phyloP scores from a whole-genome alignment of 305 asterid species.

The Plantago lanceolata region DNA sequence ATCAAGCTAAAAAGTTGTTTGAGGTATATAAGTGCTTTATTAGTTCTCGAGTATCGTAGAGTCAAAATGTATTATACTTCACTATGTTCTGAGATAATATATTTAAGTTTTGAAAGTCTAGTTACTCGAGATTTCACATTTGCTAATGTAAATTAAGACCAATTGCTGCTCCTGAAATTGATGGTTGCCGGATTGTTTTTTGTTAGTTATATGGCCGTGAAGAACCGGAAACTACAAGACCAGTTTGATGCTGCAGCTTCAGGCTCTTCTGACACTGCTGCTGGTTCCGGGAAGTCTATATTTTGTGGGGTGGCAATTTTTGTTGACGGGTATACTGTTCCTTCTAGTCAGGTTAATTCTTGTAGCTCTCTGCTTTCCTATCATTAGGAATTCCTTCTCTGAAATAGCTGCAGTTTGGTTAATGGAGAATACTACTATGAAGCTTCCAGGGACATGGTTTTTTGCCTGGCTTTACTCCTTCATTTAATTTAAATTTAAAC shows the following conservation, averaged over 20 bases:
- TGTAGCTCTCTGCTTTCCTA: constrained; percentile 16
- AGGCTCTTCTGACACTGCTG: constrained; percentile 55
- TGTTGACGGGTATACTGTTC: constrained; percentile 96
- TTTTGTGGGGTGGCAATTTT: constrained; percentile 81
- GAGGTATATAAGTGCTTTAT: not conserved
- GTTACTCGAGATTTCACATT: not conserved
- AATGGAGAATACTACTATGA: constrained; percentile 7
- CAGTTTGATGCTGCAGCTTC: constrained; percentile 90
- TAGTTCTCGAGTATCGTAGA: not conserved
- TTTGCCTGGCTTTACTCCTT: not conserved
- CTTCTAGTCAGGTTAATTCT: constrained; percentile 79
- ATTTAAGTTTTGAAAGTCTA: constrained; percentile 9
- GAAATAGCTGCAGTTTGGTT: constrained; percentile 2
- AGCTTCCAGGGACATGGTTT: not conserved
- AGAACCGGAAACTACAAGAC: constrained; percentile 82
- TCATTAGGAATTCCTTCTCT: constrained; percentile 9
- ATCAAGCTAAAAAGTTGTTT: not conserved
- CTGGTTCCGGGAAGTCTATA: constrained; percentile 44
- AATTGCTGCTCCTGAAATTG: constrained; percentile 9
- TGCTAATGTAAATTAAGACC: not conserved
- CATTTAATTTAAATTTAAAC: too few species aligned
- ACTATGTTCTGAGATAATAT: not conserved
- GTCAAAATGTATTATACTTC: not conserved
- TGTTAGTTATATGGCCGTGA: constrained; percentile 83
- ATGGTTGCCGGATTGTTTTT: constrained; percentile 23